Base-by-base conservation (phyloP, 768 basidiomycete species). In the Hydnum rufescens region DNA sequence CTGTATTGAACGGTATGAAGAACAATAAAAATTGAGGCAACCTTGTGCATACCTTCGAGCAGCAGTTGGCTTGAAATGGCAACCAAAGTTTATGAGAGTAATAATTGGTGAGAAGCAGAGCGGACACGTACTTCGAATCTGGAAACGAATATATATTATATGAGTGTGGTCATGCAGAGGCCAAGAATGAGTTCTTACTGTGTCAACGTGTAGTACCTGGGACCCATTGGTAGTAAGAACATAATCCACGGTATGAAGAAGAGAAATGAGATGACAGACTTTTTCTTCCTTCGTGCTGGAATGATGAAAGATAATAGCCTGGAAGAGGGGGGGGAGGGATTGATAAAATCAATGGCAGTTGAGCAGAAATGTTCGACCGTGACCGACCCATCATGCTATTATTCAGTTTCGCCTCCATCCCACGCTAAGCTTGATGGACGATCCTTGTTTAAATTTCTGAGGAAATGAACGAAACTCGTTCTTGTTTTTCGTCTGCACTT, bases 371-470 rank as follows among this genome's bases (percentile, higher is more conserved):
- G 22, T 53, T 23, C 8, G 57, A 43, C 54, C 6, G 57, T 52
- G 57, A 58, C 56, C 60, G 60, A 31, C 87, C 89, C 61, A 74
- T 74, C 87, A 95, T 83, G 53, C 67, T 70, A 36, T 72, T 73
- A 2, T 72, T 76, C 43, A 97, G 69, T 58, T 74, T 69, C 8
- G 77, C 78, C 51, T 66, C 70, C 84, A 95, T 2, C 69, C 68
- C 51, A 90, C 66, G 57, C 71, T 76, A 51, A 97, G 64, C 57
- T 77, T 74, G 32, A 78, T 83, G 60, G 78, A 78, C 48, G 80
- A 73, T 25, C 77, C 76, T 26, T 76, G 74, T 0, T 78, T 75
- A n/a, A 90, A 69, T 18, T 66, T 61, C 2, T 65, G 68, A 2
- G 75, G 63, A 54, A 95, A 74, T 18, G 61, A 88, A 71, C 18